These are phyloP conservation scores for Tuber calosporum DNA, from an alignment of 495 filamentous ascomycete genomes.

Conservation along the genomic window DNA sequence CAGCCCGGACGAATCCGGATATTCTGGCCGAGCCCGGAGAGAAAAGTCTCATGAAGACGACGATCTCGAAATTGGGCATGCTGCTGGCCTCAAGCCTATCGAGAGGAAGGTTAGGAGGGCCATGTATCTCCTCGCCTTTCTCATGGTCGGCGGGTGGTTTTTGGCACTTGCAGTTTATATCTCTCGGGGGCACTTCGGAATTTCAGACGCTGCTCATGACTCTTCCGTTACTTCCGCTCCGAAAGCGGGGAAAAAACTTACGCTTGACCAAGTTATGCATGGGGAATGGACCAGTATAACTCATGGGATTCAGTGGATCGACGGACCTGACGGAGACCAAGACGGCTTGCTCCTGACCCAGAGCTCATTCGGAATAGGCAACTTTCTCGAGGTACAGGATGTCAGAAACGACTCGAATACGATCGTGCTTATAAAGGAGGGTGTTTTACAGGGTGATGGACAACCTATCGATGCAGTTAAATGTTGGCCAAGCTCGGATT, in stretches of 20 bases:
- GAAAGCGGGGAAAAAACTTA: conserved; percentile 69
- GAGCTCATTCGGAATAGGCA: conserved; percentile 37
- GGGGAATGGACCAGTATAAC: conserved; percentile 62
- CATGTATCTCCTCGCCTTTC: conserved; percentile 58
- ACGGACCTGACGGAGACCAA: conserved; percentile 77
- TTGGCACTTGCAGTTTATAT: conserved; percentile 71
- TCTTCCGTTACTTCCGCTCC: conserved; percentile 57
- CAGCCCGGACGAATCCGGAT: conserved; percentile 11
- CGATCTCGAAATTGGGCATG: conserved; percentile 41
- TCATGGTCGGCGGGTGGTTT: conserved; percentile 72
- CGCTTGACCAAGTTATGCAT: conserved; percentile 67
- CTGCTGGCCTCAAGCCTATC: conserved; percentile 44
- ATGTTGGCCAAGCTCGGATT: conserved; percentile 70
- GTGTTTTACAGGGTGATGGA: conserved; percentile 53
- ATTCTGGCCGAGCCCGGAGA: conserved; percentile 23
- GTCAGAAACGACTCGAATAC: conserved; percentile 50
- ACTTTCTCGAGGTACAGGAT: conserved; percentile 41
- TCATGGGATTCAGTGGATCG: conserved; percentile 81
- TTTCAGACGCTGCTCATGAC: conserved; percentile 57
- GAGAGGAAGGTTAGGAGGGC: conserved; percentile 58
- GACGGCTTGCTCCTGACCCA: conserved; percentile 68
- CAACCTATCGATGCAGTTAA: conserved; percentile 49
- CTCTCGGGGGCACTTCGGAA: conserved; percentile 56
- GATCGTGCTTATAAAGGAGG: conserved; percentile 59
- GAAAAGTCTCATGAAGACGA: conserved; percentile 47